Evolutionary conservation across 2,329 filamentous ascomycete species (phyloP).

Genomic region (Verticillium tricorpus): DNA sequence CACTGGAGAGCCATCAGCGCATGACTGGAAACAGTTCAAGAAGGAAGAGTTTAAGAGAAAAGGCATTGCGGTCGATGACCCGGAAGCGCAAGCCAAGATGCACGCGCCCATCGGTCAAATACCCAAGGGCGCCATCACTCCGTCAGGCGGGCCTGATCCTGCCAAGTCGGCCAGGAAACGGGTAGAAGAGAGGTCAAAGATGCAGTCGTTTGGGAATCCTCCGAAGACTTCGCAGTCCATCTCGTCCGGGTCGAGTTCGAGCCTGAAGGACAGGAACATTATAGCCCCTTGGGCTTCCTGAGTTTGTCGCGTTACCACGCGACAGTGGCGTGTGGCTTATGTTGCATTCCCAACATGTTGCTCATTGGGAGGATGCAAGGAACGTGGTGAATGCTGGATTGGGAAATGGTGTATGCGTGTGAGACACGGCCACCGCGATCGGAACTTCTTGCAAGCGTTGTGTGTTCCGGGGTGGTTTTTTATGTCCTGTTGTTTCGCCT

Average conservation of each 20-base stretch:
- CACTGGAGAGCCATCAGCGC: slow-evolving; percentile 43
- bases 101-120: slow-evolving; percentile 40
- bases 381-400: background rate
- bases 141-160: slow-evolving; percentile 38
- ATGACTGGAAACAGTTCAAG: slow-evolving; percentile 43
- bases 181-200: slow-evolving; percentile 23
- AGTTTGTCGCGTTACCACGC: background rate
- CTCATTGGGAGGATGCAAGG: background rate
- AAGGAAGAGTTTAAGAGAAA: slow-evolving; percentile 36
- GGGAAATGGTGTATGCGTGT: background rate
- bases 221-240: slow-evolving; percentile 24
- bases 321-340: background rate
- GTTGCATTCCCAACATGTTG: too few species aligned
- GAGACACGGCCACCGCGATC: background rate
- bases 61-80: slow-evolving; percentile 38
- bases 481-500: background rate
- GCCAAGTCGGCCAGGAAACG: slow-evolving; percentile 37
- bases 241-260: slow-evolving; percentile 30
- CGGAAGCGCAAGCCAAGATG: slow-evolving; percentile 38
- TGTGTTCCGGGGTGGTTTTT: background rate
- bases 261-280: slow-evolving; percentile 23
- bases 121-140: slow-evolving; percentile 40
- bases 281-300: slow-evolving; percentile 25
- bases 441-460: background rate
- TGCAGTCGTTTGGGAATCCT: slow-evolving; percentile 19